A percentile compares a stretch with the other conserved stretches of the same genome.
phyloP scores from a whole-genome alignment of 2,329 filamentous ascomycete genomes.

The Teratosphaeria nubilosa region DNA sequence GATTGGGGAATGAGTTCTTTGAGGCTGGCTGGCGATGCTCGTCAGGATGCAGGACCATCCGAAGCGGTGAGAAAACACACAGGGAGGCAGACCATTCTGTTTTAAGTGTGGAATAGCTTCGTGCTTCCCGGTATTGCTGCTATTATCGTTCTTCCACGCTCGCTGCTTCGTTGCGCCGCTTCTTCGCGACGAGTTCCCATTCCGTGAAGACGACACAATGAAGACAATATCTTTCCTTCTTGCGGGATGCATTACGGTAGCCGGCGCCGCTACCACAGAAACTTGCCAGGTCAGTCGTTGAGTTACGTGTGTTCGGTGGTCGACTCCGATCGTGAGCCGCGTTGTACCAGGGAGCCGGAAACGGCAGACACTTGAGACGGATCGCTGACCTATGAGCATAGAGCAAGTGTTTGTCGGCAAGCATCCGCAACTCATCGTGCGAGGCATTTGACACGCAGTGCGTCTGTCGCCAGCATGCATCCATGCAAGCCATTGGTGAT shows the following conservation, averaged over 20 bases:
- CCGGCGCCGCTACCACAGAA: not conserved
- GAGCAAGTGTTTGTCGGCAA: not conserved
- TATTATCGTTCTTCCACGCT: not conserved
- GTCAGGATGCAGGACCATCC: not conserved
- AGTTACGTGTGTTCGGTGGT: not conserved
- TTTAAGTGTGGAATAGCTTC: not conserved
- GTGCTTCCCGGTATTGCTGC: not conserved
- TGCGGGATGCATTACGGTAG: not conserved
- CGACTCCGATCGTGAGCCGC: not conserved
- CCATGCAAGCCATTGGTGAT: not conserved
- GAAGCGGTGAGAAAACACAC: not conserved
- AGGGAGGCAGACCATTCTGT: not conserved
- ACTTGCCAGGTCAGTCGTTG: not conserved
- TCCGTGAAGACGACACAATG: not conserved
- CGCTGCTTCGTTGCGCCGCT: not conserved
- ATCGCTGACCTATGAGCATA: not conserved
- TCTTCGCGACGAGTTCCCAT: not conserved
- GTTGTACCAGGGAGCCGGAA: not conserved
- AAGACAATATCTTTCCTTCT: not conserved
- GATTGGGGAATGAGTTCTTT: not conserved
- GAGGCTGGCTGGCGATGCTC: not conserved
- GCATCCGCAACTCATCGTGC: not conserved
- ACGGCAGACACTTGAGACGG: not conserved
- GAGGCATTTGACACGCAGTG: not conserved
- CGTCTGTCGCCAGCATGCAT: not conserved